phyloP scores from a whole-genome alignment of 768 basidiomycete genomes.

The Rhizopogon vulgaris region DNA sequence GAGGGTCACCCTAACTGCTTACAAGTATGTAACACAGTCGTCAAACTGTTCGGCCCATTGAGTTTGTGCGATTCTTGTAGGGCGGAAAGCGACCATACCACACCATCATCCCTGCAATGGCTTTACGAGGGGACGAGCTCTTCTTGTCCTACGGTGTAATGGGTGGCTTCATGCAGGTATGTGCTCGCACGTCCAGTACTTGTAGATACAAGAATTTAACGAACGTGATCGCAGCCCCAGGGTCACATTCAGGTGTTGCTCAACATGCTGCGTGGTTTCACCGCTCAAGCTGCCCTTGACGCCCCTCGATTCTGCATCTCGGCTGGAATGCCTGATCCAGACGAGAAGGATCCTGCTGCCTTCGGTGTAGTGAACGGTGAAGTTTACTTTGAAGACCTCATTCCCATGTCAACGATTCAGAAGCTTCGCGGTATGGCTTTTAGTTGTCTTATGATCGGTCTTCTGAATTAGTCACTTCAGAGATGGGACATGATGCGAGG shows the following conservation, averaged over 20 bases:
- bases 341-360: slow-evolving; percentile 33
- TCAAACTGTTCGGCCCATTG: not conserved
- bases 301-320: slow-evolving; percentile 96
- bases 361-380: slow-evolving; percentile 70
- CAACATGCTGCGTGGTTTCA: slow-evolving; percentile 84
- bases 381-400: slow-evolving; percentile 86
- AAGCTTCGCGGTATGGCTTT: slow-evolving; percentile 55
- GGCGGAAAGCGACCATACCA: slow-evolving; percentile 87
- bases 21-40: slow-evolving; percentile 37
- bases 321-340: slow-evolving; percentile 63
- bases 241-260: slow-evolving; percentile 94
- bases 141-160: slow-evolving; percentile 90
- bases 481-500: slow-evolving; percentile 85
- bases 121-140: slow-evolving; percentile 68
- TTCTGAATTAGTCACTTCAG: slow-evolving; percentile 29
- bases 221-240: slow-evolving; percentile 56
- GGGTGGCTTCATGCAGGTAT: slow-evolving; percentile 86
- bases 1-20: slow-evolving; percentile 84
- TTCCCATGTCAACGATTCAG: slow-evolving; percentile 53
- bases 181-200: not conserved
- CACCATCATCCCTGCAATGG: slow-evolving; percentile 92
- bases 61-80: slow-evolving; percentile 25
- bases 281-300: slow-evolving; percentile 85
- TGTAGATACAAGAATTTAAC: not conserved
- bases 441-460: not conserved